Evolutionary conservation across 176 grass and related monocot species (phyloP), one percentile per base, ranked within the genome.

Genomic region (Echinochloa phyllopogon): DNA sequence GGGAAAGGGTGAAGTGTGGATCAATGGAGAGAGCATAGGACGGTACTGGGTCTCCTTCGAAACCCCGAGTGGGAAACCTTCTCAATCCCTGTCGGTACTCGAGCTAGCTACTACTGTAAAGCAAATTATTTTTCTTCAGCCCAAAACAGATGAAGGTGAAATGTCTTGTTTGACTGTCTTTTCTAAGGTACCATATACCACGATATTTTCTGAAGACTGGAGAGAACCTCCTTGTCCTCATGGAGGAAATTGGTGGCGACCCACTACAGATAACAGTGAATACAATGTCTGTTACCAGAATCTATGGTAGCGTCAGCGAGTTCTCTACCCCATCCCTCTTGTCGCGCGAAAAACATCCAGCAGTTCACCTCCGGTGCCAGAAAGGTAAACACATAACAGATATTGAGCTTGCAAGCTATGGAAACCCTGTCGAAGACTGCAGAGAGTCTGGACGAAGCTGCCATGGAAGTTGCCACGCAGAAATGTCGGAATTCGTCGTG

Each of bases 1-100:
- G 94, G 87, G 91, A 0, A 96, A 96, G 88, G 91, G 94, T 52
- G 94, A 96, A 52, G 94, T 82, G 10, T 96, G 94, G 91, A 78
- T 96, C 60, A 96, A 93, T 83, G 91, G 91, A 69, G 81, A 91
- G 77, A 93, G 86, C 75, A 93, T 96, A 1, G 91, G 94, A 59
- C 86, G 94, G n/a, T 96, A 93, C 69, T 96, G 94, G 91, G 91
- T 85, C 62, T 96, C 94, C 24, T 86, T 96, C 64, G 88, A 72
- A 76, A 67, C 76, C 52, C 86, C 88, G 15, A 96, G 71, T 23
- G 91, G 91, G 64, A 58, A 87, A 40, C 84, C 89, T 65, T 80
- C 94, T 79, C 94, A 96, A 60, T 83, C 88, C 62, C 36, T 93
- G 91, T 96, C 74, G 63, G 90, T 71, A 84, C 23, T 40, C 41